phyloP scores from a whole-genome alignment of 192 early-diverging fungal species.

The Coemansia sp. region DNA sequence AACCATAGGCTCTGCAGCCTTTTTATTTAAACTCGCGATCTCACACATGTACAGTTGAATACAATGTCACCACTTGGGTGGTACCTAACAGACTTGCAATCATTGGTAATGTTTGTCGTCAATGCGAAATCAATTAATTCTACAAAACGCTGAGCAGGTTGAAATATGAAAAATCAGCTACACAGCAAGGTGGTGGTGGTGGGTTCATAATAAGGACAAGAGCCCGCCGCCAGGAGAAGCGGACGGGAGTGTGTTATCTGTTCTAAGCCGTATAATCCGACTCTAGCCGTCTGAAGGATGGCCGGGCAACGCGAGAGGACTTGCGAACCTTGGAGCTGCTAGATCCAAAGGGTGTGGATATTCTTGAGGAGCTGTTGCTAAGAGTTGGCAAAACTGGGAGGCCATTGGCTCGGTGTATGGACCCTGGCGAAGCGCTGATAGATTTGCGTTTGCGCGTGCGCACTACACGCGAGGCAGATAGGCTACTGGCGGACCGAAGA shows the following conservation, averaged over 20 bases:
- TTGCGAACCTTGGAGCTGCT: constrained; percentile 40
- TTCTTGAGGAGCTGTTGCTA: not conserved
- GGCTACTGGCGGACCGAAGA: constrained; percentile 1
- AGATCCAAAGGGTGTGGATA: not conserved
- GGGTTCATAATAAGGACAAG: not conserved
- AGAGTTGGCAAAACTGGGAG: not conserved
- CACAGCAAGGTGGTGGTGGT: not conserved
- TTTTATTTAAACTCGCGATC: constrained; percentile 5
- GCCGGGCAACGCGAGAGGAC: constrained; percentile 44
- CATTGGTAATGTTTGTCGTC: no score
- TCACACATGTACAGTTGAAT: no score
- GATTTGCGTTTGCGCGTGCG: constrained; percentile 40
- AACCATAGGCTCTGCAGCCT: not conserved
- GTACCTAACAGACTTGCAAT: no score
- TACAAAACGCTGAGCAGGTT: not conserved
- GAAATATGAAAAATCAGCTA: not conserved
- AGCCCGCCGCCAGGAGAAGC: not conserved
- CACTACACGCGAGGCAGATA: constrained; percentile 5
- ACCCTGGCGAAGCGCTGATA: constrained; percentile 18
- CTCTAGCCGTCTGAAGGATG: constrained; percentile 43
- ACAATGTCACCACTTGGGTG: no score
- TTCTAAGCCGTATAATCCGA: constrained; percentile 30
- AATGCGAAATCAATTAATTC: not conserved
- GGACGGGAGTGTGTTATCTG: not conserved
- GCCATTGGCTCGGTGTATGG: constrained; percentile 1